These are phyloP conservation scores for Orbilia javanica DNA, from an alignment of 2,329 filamentous ascomycete genomes.

Conservation along the genomic window DNA sequence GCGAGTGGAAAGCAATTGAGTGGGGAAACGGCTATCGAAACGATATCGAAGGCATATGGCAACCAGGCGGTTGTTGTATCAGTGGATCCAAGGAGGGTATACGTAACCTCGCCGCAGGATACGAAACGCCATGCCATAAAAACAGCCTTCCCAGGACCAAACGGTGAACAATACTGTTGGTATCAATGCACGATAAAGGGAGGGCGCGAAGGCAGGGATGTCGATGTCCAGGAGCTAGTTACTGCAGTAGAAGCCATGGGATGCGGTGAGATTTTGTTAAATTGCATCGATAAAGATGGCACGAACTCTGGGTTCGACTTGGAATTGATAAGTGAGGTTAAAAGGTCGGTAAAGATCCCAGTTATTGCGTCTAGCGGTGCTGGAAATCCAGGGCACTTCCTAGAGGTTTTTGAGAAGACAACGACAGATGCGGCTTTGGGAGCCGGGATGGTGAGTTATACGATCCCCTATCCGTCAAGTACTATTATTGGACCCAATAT, in stretches of 20 bases:
- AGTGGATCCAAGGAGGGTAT: slow-evolving; percentile 92
- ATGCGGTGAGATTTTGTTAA: slow-evolving; percentile 90
- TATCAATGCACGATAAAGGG: slow-evolving; percentile 98
- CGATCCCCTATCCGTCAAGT: neutral
- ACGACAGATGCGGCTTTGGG: slow-evolving; percentile 91
- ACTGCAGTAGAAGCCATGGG: slow-evolving; percentile 96
- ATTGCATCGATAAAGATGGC: slow-evolving; percentile 97
- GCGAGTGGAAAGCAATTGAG: slow-evolving; percentile 75
- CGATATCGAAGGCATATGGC: slow-evolving; percentile 92
- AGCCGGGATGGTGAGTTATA: slow-evolving; percentile 81
- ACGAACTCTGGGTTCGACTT: slow-evolving; percentile 95
- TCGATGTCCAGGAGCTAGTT: slow-evolving; percentile 90
- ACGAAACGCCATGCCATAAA: slow-evolving; percentile 81
- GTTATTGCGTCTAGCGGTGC: slow-evolving; percentile 96
- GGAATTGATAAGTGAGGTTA: slow-evolving; percentile 89
- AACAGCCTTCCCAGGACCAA: slow-evolving; percentile 77
- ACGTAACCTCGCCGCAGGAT: slow-evolving; percentile 77
- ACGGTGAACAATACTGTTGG: slow-evolving; percentile 88
- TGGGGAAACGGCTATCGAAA: slow-evolving; percentile 92
- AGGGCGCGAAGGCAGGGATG: slow-evolving; percentile 90
- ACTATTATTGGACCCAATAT: neutral
- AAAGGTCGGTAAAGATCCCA: slow-evolving; percentile 86
- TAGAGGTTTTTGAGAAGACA: slow-evolving; percentile 88
- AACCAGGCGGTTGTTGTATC: slow-evolving; percentile 97
- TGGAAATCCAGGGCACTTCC: slow-evolving; percentile 87